Conservation (phyloP, 208 protist genomes). For the Phytomonas serpens region DNA sequence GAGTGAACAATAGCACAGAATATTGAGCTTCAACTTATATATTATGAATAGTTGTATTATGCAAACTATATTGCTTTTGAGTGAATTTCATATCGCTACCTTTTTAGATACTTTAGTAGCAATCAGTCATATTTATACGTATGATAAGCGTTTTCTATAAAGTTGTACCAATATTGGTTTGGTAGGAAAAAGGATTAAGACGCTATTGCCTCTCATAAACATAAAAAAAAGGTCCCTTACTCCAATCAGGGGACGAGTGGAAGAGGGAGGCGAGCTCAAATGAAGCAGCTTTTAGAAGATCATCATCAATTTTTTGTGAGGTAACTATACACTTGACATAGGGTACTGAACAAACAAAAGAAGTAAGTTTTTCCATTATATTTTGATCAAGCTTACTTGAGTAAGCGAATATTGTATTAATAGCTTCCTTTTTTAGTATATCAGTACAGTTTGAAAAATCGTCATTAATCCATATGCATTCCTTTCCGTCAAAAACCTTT, state of each 20-base stretch:
- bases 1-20: neutral
- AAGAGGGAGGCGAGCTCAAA: conserved; percentile 36
- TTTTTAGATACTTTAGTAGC: neutral
- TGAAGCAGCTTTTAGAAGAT: conserved; percentile 18
- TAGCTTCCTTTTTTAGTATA: conserved; percentile 34
- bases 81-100: neutral
- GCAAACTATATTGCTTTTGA: neutral
- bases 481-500: conserved; percentile 41
- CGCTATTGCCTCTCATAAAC: conserved; percentile 31
- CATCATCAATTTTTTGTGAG: conserved; percentile 58
- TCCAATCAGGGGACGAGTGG: conserved; percentile 68
- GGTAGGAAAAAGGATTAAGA: neutral
- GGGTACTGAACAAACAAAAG: conserved; percentile 46
- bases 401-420: conserved; percentile 73
- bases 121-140: conserved; percentile 7
- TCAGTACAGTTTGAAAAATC: conserved; percentile 52
- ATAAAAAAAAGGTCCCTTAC: conserved; percentile 70
- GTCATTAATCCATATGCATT: conserved; percentile 55
- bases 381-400: conserved; percentile 84
- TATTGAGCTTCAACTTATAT: neutral
- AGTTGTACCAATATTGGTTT: neutral
- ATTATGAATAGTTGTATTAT: neutral
- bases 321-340: conserved; percentile 63
- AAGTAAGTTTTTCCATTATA: conserved; percentile 52
- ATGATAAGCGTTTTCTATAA: neutral